Evolutionary conservation across 179 eudicot species (phyloP), one percentile per base, ranked within the genome.

Genomic region (Spergularia azorica): DNA sequence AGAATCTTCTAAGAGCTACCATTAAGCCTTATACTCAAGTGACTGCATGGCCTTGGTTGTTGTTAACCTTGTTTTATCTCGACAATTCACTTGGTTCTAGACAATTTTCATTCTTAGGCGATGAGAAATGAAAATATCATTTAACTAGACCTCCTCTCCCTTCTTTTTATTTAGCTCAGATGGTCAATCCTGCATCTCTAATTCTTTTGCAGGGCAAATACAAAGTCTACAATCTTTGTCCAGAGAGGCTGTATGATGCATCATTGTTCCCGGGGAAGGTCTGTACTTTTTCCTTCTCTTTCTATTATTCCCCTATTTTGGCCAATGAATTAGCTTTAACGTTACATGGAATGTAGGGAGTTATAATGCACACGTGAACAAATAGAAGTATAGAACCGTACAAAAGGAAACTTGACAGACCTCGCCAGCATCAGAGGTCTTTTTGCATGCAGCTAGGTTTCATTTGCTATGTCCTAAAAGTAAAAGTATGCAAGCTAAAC

Each of bases 181-280:
- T 70, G 12, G 10, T 48, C 71, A 71, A 39, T 32, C 36, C 1
- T 70, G 48, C 26, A n/a, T 68, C 59, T 70, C 39, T 21, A 16
- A 55, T 80, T 66, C 64, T 36, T 57, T 15, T 84, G 87, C 90
- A 95, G 99, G 97, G 91, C 38, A 91, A 86, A 79, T 95, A 91
- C 89, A 95, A 95, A 90, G 97, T 95, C 11, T 95, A 93, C 87
- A 91, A 95, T 85, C 94, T 95, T 80, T 95, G 99, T 80, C 90
- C 97, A 55, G 99, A 95, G 87, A 89, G 99, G 79, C 52, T 95
- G 82, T 95, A 95, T 73, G 93, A 95, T 81, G 95, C 97, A 59
- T 89, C 97, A 73, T 87, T 93, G 58, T 95, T 95, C 84, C 88
- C 87, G 73, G 99, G 99, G 75, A 93, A 95, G 99, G 99, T 95